Evolutionary conservation across 768 basidiomycete genomes (phyloP), one percentile per base, ranked within the genome.

Genomic region (Naganishia randhawae): DNA sequence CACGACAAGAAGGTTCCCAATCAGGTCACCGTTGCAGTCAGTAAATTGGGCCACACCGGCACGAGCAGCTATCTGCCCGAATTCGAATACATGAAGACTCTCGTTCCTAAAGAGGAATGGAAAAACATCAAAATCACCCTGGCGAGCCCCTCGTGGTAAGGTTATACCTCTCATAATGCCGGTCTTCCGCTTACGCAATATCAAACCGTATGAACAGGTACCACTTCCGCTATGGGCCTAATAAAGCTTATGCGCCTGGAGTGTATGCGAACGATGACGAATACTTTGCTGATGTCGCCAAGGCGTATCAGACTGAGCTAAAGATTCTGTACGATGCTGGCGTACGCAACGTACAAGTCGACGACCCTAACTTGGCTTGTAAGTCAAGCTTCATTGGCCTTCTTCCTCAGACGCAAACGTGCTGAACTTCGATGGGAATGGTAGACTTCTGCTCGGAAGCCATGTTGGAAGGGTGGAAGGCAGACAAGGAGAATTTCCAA

Each of bases 71-170:
- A 77, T 68, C 69, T 68, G 10, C 68, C 50, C 50, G 66, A 75
- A 42, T 80, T 79, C 72, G 80, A 81, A 71, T 74, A 75, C 50
- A 80, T 79, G 32, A 71, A 72, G 27, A 71, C 76, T 8, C 73
- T 87, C 22, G 86, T 88, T 29, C 74, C 84, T 19, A 81, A 84
- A 9, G 83, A 86, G 85, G 87, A 89, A 73, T 85, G 88, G 68
- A 83, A 83, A 73, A 82, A 83, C 73, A 84, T 90, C 77, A 90
- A 91, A 77, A 73, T 90, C 68, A 89, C 87, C 16, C 81, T 89
- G 78, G 87, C 85, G 68, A 85, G 88, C 0, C 89, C 88, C 3
- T 53, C 50, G 25, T 66, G 65, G 65, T 61, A 25, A 27, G 57
- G 10, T 4, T 25, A 1, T 42, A 2, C 22, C 16, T 3, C 25